These are phyloP conservation scores for Fusarium nodosum DNA, from an alignment of 2,329 filamentous ascomycete species.

Conservation along the genomic window DNA sequence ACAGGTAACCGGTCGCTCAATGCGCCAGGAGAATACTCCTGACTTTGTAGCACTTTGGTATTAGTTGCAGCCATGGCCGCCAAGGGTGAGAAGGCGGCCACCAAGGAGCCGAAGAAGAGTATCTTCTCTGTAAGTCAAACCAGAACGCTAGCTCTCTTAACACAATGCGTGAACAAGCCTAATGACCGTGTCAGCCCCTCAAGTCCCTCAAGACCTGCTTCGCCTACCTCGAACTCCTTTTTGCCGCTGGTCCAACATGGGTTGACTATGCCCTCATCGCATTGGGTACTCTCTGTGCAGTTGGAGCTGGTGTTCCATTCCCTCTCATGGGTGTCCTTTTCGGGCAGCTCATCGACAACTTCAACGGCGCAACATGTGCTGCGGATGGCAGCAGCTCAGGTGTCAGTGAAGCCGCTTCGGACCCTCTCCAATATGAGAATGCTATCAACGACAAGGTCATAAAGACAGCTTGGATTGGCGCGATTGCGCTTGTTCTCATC, in stretches of 20 bases:
- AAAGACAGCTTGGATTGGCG: conserved; percentile 70
- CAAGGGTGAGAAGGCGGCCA: conserved; percentile 24
- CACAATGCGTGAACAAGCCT: not conserved
- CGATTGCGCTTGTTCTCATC: conserved; percentile 72
- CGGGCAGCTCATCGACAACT: conserved; percentile 71
- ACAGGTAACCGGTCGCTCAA: not conserved
- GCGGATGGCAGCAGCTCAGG: conserved; percentile 37
- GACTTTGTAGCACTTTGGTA: not conserved
- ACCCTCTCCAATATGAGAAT: conserved; percentile 54
- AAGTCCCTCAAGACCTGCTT: conserved; percentile 33
- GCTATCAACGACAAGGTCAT: conserved; percentile 70
- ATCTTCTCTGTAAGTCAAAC: conserved; percentile 32
- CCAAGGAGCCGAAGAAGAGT: conserved; percentile 29
- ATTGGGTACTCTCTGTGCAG: conserved; percentile 60
- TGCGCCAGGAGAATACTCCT: not conserved
- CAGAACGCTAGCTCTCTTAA: not conserved
- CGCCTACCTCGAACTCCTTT: conserved; percentile 59
- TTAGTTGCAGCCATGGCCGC: conserved; percentile 29
- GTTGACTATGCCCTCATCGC: conserved; percentile 59
- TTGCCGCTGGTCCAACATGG: conserved; percentile 55
- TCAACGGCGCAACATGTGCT: conserved; percentile 68
- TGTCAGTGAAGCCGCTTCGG: conserved; percentile 29
- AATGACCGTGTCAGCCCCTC: not conserved
- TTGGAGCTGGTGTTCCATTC: conserved; percentile 71
- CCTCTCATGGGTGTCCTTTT: conserved; percentile 74